Evolutionary conservation across 108 stramenopile genomes (phyloP).

Genomic region (Thalassiosira profunda): DNA sequence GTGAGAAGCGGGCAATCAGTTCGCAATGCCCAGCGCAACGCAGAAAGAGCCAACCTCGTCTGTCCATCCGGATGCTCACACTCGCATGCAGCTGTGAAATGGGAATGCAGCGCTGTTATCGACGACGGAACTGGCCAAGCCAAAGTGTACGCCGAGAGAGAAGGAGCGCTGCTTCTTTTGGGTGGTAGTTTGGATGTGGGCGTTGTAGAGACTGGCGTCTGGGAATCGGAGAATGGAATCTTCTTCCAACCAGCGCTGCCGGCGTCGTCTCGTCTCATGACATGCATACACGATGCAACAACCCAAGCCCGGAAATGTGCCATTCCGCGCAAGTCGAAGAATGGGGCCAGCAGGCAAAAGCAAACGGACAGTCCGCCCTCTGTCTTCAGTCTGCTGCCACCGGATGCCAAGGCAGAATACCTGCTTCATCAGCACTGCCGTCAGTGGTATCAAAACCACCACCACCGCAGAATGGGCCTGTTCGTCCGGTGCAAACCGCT

Average conservation of each 20-base stretch:
- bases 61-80: constrained; percentile 50
- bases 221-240: constrained; percentile 55
- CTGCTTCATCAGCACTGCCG: constrained; percentile 72
- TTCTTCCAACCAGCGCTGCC: constrained; percentile 64
- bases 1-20: background rate
- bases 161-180: constrained; percentile 69
- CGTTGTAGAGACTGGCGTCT: constrained; percentile 71
- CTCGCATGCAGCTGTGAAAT: constrained; percentile 56
- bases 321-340: constrained; percentile 1
- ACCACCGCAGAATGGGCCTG: constrained; percentile 53
- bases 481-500: constrained; percentile 83
- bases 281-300: constrained; percentile 43
- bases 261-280: constrained; percentile 41
- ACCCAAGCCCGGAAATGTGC: constrained; percentile 21
- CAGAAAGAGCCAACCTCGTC: background rate
- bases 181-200: constrained; percentile 40
- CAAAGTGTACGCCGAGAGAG: constrained; percentile 85
- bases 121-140: constrained; percentile 91
- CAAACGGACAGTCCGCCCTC: constrained; percentile 1
- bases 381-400: constrained; percentile 34
- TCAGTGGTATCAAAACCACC: constrained; percentile 57
- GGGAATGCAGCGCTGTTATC: constrained; percentile 87
- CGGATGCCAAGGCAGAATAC: constrained; percentile 64
- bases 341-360: background rate
- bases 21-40: background rate